phyloP scores from a whole-genome alignment of 1,284 basidiomycete genomes.

The Inonotus obliquus region DNA sequence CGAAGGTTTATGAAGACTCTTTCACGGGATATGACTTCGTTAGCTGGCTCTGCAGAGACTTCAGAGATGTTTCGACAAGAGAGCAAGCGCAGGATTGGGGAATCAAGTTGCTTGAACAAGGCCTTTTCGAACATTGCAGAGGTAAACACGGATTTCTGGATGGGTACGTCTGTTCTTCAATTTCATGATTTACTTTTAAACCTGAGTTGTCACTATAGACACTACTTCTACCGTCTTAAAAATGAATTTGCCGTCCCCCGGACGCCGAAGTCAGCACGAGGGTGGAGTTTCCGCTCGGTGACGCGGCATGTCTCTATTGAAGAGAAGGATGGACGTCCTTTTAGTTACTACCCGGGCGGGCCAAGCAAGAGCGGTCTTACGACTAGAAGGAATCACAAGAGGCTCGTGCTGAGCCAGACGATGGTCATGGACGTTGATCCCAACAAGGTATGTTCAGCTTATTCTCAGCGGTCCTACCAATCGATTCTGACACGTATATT shows the following conservation, averaged over 20 bases:
- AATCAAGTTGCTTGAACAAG: constrained; percentile 66
- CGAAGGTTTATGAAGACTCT: constrained; percentile 61
- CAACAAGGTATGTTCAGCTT: constrained; percentile 47
- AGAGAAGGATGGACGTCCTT: constrained; percentile 33
- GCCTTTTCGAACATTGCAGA: constrained; percentile 79
- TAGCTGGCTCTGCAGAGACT: constrained; percentile 83
- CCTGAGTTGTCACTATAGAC: constrained; percentile 37
- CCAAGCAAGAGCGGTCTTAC: constrained; percentile 33
- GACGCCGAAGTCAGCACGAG: constrained; percentile 48
- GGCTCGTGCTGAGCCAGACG: constrained; percentile 78
- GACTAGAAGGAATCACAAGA: constrained; percentile 51
- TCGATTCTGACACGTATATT: not conserved
- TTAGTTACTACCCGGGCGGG: constrained; percentile 36
- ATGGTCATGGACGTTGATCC: constrained; percentile 87
- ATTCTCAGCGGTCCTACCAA: not conserved
- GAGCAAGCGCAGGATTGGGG: constrained; percentile 81
- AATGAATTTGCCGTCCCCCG: constrained; percentile 70
- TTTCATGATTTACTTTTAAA: constrained; percentile 7
- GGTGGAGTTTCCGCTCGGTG: constrained; percentile 48
- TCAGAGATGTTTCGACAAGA: constrained; percentile 76
- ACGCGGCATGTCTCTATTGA: constrained; percentile 37
- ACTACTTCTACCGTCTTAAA: constrained; percentile 82
- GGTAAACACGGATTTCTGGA: constrained; percentile 79
- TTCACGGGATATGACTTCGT: constrained; percentile 87
- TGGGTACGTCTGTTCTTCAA: constrained; percentile 50